These are phyloP conservation scores for Discostella pseudostelligera DNA, from an alignment of 108 stramenopile genomes.

Conservation along the genomic window DNA sequence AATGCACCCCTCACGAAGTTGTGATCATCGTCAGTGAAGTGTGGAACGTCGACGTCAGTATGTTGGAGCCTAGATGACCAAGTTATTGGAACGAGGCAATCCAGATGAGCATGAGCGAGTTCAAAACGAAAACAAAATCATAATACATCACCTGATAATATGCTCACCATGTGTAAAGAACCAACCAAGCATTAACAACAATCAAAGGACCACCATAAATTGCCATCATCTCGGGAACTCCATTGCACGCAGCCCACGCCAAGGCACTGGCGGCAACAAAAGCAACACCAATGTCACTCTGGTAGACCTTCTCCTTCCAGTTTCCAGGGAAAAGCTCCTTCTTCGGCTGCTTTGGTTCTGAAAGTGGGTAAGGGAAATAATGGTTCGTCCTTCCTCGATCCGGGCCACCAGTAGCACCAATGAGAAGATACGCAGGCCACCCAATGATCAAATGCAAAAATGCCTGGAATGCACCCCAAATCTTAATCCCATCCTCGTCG, in stretches of 20 bases:
- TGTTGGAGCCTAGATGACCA: conserved; percentile 83
- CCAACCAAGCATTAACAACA: conserved; percentile 95
- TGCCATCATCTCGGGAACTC: conserved; percentile 77
- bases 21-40: conserved; percentile 90
- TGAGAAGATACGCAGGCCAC: conserved; percentile 85
- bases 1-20: conserved; percentile 95
- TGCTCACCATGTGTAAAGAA: conserved; percentile 94
- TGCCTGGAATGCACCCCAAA: conserved; percentile 69
- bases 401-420: conserved; percentile 81
- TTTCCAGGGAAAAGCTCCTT: conserved; percentile 87
- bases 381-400: conserved; percentile 80
- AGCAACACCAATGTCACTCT: conserved; percentile 89
- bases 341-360: conserved; percentile 69
- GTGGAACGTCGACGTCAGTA: conserved; percentile 96
- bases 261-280: conserved; percentile 60
- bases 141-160: neutral
- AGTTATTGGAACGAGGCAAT: no score
- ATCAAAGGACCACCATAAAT: conserved; percentile 92
- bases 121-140: conserved; percentile 1
- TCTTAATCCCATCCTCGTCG: conserved; percentile 54
- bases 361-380: conserved; percentile 63
- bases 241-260: conserved; percentile 71
- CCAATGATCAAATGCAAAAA: conserved; percentile 79
- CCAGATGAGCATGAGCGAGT: neutral
- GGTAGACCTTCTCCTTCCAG: conserved; percentile 89